Base-by-base conservation (phyloP, 2,329 filamentous ascomycete species). In the Colletotrichum cereale region DNA sequence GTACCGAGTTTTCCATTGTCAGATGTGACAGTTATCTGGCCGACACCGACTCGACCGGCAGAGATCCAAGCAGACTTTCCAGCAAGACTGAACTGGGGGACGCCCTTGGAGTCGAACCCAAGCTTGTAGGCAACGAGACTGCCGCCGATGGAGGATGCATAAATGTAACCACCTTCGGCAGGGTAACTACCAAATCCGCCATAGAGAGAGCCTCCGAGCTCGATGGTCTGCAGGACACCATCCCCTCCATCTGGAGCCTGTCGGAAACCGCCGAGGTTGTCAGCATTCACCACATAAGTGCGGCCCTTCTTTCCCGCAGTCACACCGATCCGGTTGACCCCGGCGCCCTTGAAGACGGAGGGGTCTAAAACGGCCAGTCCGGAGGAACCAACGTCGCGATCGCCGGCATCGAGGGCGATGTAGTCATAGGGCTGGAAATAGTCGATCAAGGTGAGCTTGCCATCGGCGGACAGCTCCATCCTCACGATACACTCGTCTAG, bases 391-490 rank as follows among this genome's bases (percentile, higher is more conserved):
- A 84, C 77, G 71, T 84, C 82, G 67, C 80, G 78, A 62, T 84
- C 82, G 24, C 78, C 81, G 14, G 79, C 79, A 73, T 82, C 80
- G 65, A 82, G 74, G 38, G 78, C 76, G 42, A 77, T 56, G 73
- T 84, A 83, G 66, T 84, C 82, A 67, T 79, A 83, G 0, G 83
- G 82, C 74, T 84, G 78, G 69, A 84, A 85, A 69, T 83, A 85
- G 66, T 84, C 83, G 18, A 71, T 56, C 24, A 74, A 72, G 21
- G 50, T 67, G n/a, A 75, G 52, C 21, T 68, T 73, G n/a, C 76
- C 77, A 0, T 64, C 67, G 8, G 75, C 56, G 2, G 76, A 77
- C 7, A 80, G 69, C 8, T 73, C 75, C 60, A 81, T 77, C 55
- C 77, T 79, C 44, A 77, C 79, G 21, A 81, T 76, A 11, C 77